Base-by-base conservation (phyloP, 805 yeast species). In the Metschnikowia continentalis region DNA sequence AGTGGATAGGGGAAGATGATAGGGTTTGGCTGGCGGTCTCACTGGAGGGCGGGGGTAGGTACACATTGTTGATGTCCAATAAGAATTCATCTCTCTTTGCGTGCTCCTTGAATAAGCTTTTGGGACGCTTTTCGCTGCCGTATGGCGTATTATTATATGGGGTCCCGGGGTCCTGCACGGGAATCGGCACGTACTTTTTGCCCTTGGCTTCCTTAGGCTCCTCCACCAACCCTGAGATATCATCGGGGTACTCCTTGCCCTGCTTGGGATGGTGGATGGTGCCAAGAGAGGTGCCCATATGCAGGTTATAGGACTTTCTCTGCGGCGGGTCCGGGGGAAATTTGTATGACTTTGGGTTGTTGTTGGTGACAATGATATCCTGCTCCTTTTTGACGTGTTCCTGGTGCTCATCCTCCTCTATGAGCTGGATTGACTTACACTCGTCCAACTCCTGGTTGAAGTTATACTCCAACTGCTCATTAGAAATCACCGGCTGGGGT, bases 311-410 rank as follows among this genome's bases (percentile, higher is more conserved):
- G 30, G 32, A 8, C 41, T 36, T 35, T 10, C n/a, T 22, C 42
- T 36, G 49, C 35, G 55, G 52, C 2, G 60, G 49, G 22, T 48
- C 43, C 4, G 76, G 71, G 1, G 88, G 88, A 57, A 83, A 83
- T 61, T 78, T 82, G 65, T 80, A 83, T 3, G 74, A 64, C n/a
- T 66, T 72, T 4, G 82, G 81, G 39, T 65, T 67, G 48, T 69
- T 63, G 33, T 71, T 77, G 4, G 83, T 78, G 10, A 79, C 71
- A 32, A 76, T 71, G 52, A 72, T 79, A 45, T 82, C 86, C 15
- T 61, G 55, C 6, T 51, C 58, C 32, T 46, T 47, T n/a, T 36
- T 46, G 3, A 39, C 22, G 17, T 38, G 39, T 38, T 37, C 45
- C 26, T 40, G 52, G 8, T 38, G 47, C 52, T 69, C 72, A 35